Evolutionary conservation across 148 eudicot species (phyloP).

Genomic region (Camellia granthamiana): DNA sequence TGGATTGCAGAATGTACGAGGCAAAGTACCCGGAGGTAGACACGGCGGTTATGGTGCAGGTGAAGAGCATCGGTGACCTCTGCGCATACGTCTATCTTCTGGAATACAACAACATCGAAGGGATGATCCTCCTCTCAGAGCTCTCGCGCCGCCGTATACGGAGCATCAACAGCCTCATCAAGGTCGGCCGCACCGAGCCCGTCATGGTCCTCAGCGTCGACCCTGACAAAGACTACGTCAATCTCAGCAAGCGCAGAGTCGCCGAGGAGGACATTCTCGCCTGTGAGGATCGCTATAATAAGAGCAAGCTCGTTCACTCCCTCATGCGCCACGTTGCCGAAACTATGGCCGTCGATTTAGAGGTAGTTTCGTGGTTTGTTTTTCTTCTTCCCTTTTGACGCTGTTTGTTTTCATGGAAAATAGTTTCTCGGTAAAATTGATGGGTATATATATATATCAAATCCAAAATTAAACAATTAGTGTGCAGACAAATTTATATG

Average conservation of each 20-base stretch:
- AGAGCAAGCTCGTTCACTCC: conserved; percentile 95
- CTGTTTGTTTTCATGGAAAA: too few relatives aligned
- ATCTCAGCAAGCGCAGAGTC: conserved; percentile 82
- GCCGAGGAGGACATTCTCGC: conserved; percentile 78
- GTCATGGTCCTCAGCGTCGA: conserved; percentile 87
- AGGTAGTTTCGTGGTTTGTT: conserved; percentile 35
- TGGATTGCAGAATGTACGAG: conserved; percentile 97
- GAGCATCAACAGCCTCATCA: conserved; percentile 77
- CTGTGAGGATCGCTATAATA: conserved; percentile 84
- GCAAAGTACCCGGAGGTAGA: conserved; percentile 80
- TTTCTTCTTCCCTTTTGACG: neutral
- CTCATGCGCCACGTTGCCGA: conserved; percentile 96
- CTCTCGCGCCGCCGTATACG: conserved; percentile 89
- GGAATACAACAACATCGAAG: conserved; percentile 96
- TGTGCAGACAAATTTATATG: too few relatives aligned
- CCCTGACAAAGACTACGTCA: conserved; percentile 79
- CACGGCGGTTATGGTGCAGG: conserved; percentile 88
- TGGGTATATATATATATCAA: too few relatives aligned
- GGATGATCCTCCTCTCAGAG: conserved; percentile 89
- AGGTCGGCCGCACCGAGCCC: conserved; percentile 85
- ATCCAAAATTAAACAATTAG: too few relatives aligned
- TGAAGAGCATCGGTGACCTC: conserved; percentile 83
- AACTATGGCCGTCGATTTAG: conserved; percentile 61
- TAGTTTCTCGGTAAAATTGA: too few relatives aligned
- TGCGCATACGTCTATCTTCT: conserved; percentile 74